Evolutionary conservation across 2,329 filamentous ascomycete species (phyloP), one percentile per base, ranked within the genome.

Genomic region (Trichoderma brevicompactum): DNA sequence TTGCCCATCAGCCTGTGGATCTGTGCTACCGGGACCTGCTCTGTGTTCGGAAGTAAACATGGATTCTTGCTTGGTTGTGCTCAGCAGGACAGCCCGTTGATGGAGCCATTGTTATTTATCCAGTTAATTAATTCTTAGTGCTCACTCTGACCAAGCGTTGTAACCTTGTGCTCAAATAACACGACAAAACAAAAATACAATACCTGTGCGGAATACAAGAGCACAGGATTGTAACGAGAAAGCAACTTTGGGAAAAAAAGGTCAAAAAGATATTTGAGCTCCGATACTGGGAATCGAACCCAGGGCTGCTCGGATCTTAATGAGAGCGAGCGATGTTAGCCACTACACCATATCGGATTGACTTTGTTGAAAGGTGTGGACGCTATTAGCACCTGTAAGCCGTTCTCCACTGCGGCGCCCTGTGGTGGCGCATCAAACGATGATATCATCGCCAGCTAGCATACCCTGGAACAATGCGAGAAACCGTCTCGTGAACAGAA

Each of bases 261-360:
- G 5, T n/a, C 43, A 50, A 59, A 65, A 65, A 52, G 9, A 38
- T 8, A 59, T 10, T 3, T 46, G 5, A 1, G 12, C 65, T 67
- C 65, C 65, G 65, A 67, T 67, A 67, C 65, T 63, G 65, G 65
- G 65, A 67, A 67, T 67, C 65, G 65, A 67, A 67, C 65, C 65
- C 65, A 63, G 65, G 65, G 65, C 65, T 67, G 65, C 65, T 67
- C 65, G 65, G 65, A 44, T 17, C 48, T 58, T 48, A 15, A 40
- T 67, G 66, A 67, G 66, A 67, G 66, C 74, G 73, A 75, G 73
- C 74, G 74, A 75, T 75, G 74, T 75, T 75, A 74, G 74, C 74
- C 74, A 75, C 74, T 75, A 75, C 74, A 75, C 74, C 73, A 75
- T 74, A 74, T 70, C 73, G 73, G 73, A 74, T 69, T 53, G 3